Conservation (phyloP, 2,329 filamentous ascomycete species). For the Chrysoporthe puriensis region DNA sequence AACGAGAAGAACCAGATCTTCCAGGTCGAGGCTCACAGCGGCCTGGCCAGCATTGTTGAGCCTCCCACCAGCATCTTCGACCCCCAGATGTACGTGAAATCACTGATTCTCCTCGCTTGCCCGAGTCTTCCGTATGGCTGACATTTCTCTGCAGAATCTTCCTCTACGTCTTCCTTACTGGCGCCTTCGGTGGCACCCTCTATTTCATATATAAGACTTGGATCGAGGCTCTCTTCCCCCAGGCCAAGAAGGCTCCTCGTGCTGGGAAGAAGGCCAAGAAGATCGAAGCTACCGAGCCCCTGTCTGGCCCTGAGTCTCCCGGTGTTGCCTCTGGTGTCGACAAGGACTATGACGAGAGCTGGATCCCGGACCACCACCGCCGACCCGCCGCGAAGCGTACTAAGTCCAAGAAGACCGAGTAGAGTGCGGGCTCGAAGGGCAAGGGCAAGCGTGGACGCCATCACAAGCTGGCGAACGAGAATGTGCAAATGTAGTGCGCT, state of each 20-base stretch:
- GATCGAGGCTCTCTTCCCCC: slow-evolving; percentile 94
- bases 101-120: slow-evolving; percentile 15
- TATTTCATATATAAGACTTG: slow-evolving; percentile 99
- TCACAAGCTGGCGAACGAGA: slow-evolving; percentile 7
- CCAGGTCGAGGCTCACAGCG: slow-evolving; percentile 80
- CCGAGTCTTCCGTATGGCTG: not conserved
- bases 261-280: slow-evolving; percentile 66
- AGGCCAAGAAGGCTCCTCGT: slow-evolving; percentile 71
- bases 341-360: slow-evolving; percentile 86
- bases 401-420: slow-evolving; percentile 51
- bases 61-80: slow-evolving; percentile 90
- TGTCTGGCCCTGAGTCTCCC: slow-evolving; percentile 72
- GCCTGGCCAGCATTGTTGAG: slow-evolving; percentile 84
- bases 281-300: slow-evolving; percentile 61
- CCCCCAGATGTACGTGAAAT: slow-evolving; percentile 80
- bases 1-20: slow-evolving; percentile 70
- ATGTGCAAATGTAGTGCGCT: slow-evolving; percentile 3
- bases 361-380: slow-evolving; percentile 88
- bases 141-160: slow-evolving; percentile 70
- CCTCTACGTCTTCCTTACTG: slow-evolving; percentile 89
- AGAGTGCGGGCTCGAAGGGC: slow-evolving; percentile 24
- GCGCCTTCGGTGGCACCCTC: slow-evolving; percentile 75
- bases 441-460: slow-evolving; percentile 1
- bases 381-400: slow-evolving; percentile 73
- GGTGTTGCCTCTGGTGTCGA: slow-evolving; percentile 68